Evolutionary conservation across 495 filamentous ascomycete genomes (phyloP), one percentile per base, ranked within the genome.

Genomic region (Endocarpon pusillum): DNA sequence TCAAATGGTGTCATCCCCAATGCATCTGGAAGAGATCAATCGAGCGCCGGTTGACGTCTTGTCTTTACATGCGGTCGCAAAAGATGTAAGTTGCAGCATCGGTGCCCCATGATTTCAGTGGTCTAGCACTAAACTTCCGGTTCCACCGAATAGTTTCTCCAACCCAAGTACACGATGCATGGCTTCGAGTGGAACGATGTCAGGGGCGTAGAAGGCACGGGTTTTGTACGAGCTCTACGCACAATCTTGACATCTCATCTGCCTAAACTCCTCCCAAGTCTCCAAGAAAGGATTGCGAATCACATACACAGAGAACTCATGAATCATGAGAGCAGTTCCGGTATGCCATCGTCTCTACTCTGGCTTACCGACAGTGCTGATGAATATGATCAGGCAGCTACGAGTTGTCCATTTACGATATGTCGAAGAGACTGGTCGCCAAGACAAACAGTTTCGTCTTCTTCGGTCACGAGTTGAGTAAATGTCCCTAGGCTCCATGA

Each of bases 21-120:
- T 46, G 14, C 47, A 55, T 14, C 44, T 55, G 19, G 35, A 36
- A 27, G 51, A 55, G 21, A 2, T 55, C 9, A 40, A 44, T 21
- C 3, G 32, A 1, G 49, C 49, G 3, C 37, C 51, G 5, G 40
- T 49, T 14, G 34, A 33, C 9, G 32, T 43, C 0, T 28, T 55
- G 5, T 55, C 51, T 3, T 45, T 53, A 7, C 47, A 55, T 14
- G 51, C 49, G 0, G 49, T 48, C 16, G 36, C 49, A 3, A 53
- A 45, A 32, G 36, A 42, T n/a, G 39, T 42, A 2, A 10, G 36
- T 38, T 14, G 6, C 7, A 6, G 18, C 32, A 3, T 32, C 4
- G n/a, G n/a, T n/a, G n/a, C n/a, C n/a, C n/a, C n/a, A n/a, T n/a
- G n/a, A n/a, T n/a, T 15, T 15, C 12, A 16, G 4, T 31, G 6